Base-by-base conservation (phyloP, 2,329 filamentous ascomycete genomes). In the Phoma sp. region DNA sequence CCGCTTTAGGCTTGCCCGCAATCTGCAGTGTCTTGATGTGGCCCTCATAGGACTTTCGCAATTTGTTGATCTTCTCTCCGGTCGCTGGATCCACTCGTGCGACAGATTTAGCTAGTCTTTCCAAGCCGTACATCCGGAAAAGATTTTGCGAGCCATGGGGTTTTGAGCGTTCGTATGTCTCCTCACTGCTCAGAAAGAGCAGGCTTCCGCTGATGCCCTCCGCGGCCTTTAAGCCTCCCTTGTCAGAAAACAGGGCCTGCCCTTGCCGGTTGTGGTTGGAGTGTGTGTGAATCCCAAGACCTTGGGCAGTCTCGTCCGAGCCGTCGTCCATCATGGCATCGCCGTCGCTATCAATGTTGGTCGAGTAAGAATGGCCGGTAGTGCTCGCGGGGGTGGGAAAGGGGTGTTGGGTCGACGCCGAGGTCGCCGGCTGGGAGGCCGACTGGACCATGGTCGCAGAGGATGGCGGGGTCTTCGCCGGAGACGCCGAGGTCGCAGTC, bases 61-160 rank as follows among this genome's bases (percentile, higher is more conserved):
- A 77, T 68, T 84, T 83, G 73, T 88, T 82, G 58, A 81, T 87
- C 75, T 88, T 88, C 68, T 87, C 85, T 57, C 85, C 85, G n/a
- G 84, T 87, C 19, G 79, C 72, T 15, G 84, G 84, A 69, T 88
- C 84, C 44, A 77, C 80, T 49, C 86, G 78, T 55, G 82, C 84
- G 59, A 88, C 85, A 49, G 81, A 84, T 62, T 79, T 78, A 57
- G 85, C 83, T 50, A 88, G 77, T 32, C 77, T 72, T 59, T 82
- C 78, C 57, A 88, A 74, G 50, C 80, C 78, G 74, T 86, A 88
- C 52, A 86, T 77, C 46, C 80, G 79, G 57, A 88, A 79, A 54
- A 88, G 75, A 74, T 88, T 83, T 67, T 85, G 77, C 58, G 81
- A 79, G 46, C 80, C 78, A 68, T 85, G 82, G 58, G 85, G 85